Base-by-base conservation (phyloP, 1,284 basidiomycete species). In the Omphalotus olearius region DNA sequence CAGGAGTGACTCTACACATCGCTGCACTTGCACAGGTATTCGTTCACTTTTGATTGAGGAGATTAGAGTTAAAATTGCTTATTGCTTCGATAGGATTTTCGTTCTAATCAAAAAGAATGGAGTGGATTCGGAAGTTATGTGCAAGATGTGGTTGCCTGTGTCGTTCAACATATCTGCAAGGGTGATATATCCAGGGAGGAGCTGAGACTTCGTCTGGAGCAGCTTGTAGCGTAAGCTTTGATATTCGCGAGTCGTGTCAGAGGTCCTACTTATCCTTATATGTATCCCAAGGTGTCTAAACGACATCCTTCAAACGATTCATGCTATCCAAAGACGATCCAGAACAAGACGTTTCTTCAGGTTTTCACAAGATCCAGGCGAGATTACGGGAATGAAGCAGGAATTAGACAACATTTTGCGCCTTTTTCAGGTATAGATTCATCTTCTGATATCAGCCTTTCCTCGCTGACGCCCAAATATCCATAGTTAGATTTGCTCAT, bases 71-170 rank as follows among this genome's bases (percentile, higher is more conserved):
- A 35, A 4, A 9, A 10, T 4, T 33, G 30, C 9, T 33, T 13
- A 38, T 13, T 36, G 36, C 14, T 28, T 3, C 3, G 3, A 17
- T 16, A 51, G 49, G 36, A 25, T 10, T 51, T 51, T 23, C 1
- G 23, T 14, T 11, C 49, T 20, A 51, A 51, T 38, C 49, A 51
- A 38, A 36, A 35, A 20, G 49, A 51, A 33, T 51, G 49, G 49
- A 28, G 37, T 17, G 35, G 16, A 5, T 51, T 51, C 26, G 49
- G 49, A 13, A 23, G 25, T 5, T 38, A 51, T 38, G 49, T 44
- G 5, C 49, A 51, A 28, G 49, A 51, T n/a, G 18, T 51, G 7
- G 18, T 51, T 17, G 49, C 35, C 13, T 45, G 49, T 38, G 42
- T 44, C 17, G 38, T 51, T 45, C 25, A 33, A 11, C 26, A 36